These are phyloP conservation scores for Solanum hybrid DNA, from an alignment of 305 asterid genomes.

Conservation along the genomic window DNA sequence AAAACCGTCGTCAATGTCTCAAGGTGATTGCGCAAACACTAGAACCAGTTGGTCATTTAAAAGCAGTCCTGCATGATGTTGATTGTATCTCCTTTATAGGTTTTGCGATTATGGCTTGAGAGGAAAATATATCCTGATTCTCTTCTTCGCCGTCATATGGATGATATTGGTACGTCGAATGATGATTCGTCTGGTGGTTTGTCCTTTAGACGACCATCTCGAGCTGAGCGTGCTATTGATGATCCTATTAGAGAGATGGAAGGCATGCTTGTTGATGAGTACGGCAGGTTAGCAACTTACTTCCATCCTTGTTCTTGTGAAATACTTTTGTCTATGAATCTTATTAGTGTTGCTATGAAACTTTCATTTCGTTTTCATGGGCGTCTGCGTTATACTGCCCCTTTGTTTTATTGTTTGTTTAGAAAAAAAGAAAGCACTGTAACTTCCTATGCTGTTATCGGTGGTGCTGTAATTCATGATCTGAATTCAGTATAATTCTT, in stretches of 20 bases:
- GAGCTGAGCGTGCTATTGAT: conserved; percentile 79
- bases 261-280: conserved; percentile 89
- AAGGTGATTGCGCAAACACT: conserved; percentile 40
- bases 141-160: conserved; percentile 57
- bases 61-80: conserved; percentile 7
- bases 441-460: not conserved
- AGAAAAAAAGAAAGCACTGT: not conserved
- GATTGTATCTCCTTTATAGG: conserved; percentile 34
- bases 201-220: conserved; percentile 69
- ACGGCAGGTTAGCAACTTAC: conserved; percentile 55
- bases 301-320: not conserved
- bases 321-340: not conserved
- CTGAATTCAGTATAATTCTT: not conserved
- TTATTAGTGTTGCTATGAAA: not conserved
- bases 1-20: conserved; percentile 87
- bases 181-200: conserved; percentile 59
- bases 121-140: conserved; percentile 78
- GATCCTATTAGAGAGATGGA: conserved; percentile 97
- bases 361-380: not conserved
- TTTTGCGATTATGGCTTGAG: conserved; percentile 86
- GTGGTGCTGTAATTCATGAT: not conserved
- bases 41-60: not conserved
- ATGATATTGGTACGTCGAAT: conserved; percentile 46
- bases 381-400: not conserved
- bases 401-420: not conserved